Percentiles rank a stretch among this genome's conserved stretches.
phyloP scores from a whole-genome alignment of 257 asterid species.

The Gentiana macrophylla region DNA sequence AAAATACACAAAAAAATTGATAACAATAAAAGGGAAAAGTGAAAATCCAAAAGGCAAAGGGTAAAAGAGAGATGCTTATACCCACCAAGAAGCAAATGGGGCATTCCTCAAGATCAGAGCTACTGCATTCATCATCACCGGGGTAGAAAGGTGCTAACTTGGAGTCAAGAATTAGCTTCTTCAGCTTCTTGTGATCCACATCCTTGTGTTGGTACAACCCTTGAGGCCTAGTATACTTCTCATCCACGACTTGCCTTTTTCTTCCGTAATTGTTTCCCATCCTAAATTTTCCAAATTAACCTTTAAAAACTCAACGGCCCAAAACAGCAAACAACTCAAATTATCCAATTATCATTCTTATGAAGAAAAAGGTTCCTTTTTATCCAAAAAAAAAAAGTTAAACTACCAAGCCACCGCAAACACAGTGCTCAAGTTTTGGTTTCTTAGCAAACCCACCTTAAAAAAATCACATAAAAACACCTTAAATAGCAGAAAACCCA shows the following conservation, averaged over 20 bases:
- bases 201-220: constrained; percentile 93
- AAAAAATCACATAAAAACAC: no score
- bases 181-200: constrained; percentile 96
- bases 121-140: constrained; percentile 78
- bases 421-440: no score
- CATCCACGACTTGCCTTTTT: constrained; percentile 93
- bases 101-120: constrained; percentile 85
- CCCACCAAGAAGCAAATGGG: constrained; percentile 99
- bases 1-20: no score
- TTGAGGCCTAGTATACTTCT: constrained; percentile 98
- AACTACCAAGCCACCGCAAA: no score
- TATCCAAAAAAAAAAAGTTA: background rate
- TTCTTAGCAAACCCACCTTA: no score
- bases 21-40: no score
- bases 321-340: constrained; percentile 7
- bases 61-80: background rate
- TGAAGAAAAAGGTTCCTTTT: constrained; percentile 4
- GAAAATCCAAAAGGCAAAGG: background rate
- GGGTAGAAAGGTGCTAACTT: constrained; percentile 97
- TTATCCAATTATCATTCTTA: constrained; percentile 11
- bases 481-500: no score
- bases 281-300: background rate
- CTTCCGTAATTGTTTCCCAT: constrained; percentile 98
- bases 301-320: constrained; percentile 14
- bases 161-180: constrained; percentile 85